Evolutionary conservation across 1,284 basidiomycete genomes (phyloP), one percentile per base, ranked within the genome.

Genomic region (Fomitopsis betulina): DNA sequence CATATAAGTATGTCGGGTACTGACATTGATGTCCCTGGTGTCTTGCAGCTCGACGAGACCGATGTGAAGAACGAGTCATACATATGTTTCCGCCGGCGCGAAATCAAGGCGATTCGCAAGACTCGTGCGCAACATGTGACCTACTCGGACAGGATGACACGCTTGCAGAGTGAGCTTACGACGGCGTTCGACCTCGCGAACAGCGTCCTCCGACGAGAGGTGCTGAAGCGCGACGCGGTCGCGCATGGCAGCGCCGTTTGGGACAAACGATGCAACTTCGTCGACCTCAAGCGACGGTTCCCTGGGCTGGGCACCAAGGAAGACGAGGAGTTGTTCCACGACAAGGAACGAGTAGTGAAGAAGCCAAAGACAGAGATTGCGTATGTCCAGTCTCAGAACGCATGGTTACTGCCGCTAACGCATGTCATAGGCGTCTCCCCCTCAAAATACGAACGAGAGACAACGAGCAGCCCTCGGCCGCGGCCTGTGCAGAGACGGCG

Each of bases 1-100:
- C 25, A 5, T 47, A 2, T 0, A 17, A 13, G 30, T 53, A 12
- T 45, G 27, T 10, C 13, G 6, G 15, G 3, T 43, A 12, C 27
- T 19, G 47, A 43, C 23, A 17, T 37, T 19, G 30, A 30, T 47
- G 58, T 30, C 53, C 53, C 25, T 54, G 17, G 32, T 33, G 12
- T 21, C 47, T 8, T 61, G 2, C 67, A 95, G 91, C 87, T 85
- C 63, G 95, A 99, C 72, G 96, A 98, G 75, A 84, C 90, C 38
- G 96, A 98, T 73, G 87, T 90, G 55, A 75, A 76, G 60, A 95
- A 94, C 60, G 95, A 98, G 69, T 97, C 97, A 0, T 99, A 98
- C 65, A 94, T 98, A 54, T 99, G 97, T 75, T 99, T 99, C 83
- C 88, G 97, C 42, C 84, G 96, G 56, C 88, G 96, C 59, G 96